phyloP scores from a whole-genome alignment of 225 moss, liverwort and hornwort species.

The Asterella californica region DNA sequence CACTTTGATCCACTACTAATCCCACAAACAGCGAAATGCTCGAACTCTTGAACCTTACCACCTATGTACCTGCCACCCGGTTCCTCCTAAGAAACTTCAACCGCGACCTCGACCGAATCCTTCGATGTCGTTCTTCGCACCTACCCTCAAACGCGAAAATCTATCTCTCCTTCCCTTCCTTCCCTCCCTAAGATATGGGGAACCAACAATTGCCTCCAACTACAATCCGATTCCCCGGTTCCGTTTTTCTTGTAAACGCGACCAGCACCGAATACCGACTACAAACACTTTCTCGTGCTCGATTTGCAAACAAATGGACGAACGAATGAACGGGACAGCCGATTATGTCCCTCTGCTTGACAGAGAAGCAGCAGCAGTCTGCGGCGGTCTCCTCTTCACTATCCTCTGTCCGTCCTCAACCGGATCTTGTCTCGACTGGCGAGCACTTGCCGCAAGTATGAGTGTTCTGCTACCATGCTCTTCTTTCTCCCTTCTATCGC shows the following conservation, averaged over 20 bases:
- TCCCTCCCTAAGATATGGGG: neutral
- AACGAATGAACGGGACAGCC: neutral
- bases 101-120: neutral
- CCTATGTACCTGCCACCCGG: neutral
- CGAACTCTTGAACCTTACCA: neutral
- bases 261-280: neutral
- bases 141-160: slow-evolving; percentile 5
- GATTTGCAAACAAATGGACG: neutral
- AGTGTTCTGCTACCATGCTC: slow-evolving; percentile 7
- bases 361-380: neutral
- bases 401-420: neutral
- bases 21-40: slow-evolving; percentile 10
- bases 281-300: neutral
- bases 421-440: slow-evolving; percentile 18
- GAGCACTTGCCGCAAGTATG: slow-evolving; percentile 11
- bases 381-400: slow-evolving; percentile 2
- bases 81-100: neutral
- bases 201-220: neutral
- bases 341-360: neutral
- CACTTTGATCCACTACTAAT: slow-evolving; percentile 10
- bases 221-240: neutral
- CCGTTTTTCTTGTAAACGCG: neutral
- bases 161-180: neutral
- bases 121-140: neutral
- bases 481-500: slow-evolving; percentile 1